Conservation (phyloP, 2,329 filamentous ascomycete genomes). For the Diplodia scrobiculata region DNA sequence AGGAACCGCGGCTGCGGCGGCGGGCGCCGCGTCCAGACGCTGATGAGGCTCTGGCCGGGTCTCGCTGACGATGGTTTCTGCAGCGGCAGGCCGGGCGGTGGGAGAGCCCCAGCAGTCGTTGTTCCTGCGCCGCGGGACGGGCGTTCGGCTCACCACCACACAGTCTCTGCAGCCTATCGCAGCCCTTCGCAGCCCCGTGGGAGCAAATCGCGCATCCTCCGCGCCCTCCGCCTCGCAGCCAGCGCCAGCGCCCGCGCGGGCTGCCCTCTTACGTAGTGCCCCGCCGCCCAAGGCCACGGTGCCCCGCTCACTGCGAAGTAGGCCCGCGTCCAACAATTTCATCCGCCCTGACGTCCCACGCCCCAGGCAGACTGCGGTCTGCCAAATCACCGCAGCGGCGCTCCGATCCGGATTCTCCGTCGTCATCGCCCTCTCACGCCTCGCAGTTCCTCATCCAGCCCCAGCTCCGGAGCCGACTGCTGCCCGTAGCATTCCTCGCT, state of each 20-base stretch:
- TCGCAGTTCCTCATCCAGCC: constrained; percentile 28
- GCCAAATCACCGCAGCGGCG: constrained; percentile 31
- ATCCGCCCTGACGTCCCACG: constrained; percentile 30
- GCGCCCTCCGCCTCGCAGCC: constrained; percentile 20
- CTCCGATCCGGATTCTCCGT: constrained; percentile 27
- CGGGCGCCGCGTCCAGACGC: constrained; percentile 11
- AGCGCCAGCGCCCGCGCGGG: constrained; percentile 29
- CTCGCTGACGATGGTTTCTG: neutral
- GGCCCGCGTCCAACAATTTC: constrained; percentile 27
- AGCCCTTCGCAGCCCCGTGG: constrained; percentile 23
- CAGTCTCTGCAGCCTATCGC: constrained; percentile 10
- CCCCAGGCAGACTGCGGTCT: constrained; percentile 32
- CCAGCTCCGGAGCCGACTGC: constrained; percentile 34
- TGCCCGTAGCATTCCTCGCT: constrained; percentile 40
- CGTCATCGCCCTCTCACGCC: constrained; percentile 16
- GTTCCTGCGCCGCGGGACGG: constrained; percentile 25
- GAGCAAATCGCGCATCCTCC: constrained; percentile 28
- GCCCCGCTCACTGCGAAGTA: constrained; percentile 27
- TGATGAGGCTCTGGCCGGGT: constrained; percentile 6
- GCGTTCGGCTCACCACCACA: constrained; percentile 5
- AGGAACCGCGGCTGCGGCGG: constrained; percentile 21
- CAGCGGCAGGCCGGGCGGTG: constrained; percentile 11
- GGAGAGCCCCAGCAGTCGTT: neutral
- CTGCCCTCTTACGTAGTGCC: constrained; percentile 31
- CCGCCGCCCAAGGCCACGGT: constrained; percentile 27